phyloP scores from a whole-genome alignment of 2,329 filamentous ascomycete species.

The Neonectria coccinea region DNA sequence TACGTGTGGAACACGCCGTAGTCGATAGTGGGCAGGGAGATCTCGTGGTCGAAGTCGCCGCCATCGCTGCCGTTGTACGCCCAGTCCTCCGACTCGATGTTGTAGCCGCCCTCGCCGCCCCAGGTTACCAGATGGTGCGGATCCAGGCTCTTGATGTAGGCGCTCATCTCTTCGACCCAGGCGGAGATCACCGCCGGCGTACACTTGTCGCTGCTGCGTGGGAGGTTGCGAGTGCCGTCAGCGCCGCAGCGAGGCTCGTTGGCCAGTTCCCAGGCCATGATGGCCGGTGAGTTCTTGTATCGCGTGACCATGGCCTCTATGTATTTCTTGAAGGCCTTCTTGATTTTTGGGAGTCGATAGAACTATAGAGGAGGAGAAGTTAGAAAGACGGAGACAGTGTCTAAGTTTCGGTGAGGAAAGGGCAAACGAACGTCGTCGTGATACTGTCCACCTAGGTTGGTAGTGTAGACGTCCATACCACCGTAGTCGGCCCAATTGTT shows the following conservation, averaged over 20 bases:
- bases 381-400: neutral
- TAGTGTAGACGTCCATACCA: conserved; percentile 69
- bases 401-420: neutral
- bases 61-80: conserved; percentile 62
- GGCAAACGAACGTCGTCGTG: conserved; percentile 48
- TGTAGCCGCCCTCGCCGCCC: conserved; percentile 70
- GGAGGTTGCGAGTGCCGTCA: conserved; percentile 52
- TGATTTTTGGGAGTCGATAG: conserved; percentile 62
- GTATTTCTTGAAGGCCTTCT: conserved; percentile 67
- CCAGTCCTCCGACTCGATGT: conserved; percentile 57
- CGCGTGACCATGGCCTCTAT: conserved; percentile 69
- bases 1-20: conserved; percentile 68
- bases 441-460: conserved; percentile 64
- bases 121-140: conserved; percentile 70
- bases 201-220: conserved; percentile 61
- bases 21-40: conserved; percentile 59
- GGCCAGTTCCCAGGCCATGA: conserved; percentile 76
- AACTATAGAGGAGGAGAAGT: conserved; percentile 50
- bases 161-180: conserved; percentile 68
- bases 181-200: conserved; percentile 66
- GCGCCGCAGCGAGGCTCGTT: conserved; percentile 70
- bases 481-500: conserved; percentile 72
- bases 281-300: conserved; percentile 68
- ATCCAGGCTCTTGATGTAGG: conserved; percentile 73
- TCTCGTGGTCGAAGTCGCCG: conserved; percentile 65